These are phyloP conservation scores for Hortiboletus flavorubellus DNA, from an alignment of 768 basidiomycete species.

Conservation along the genomic window DNA sequence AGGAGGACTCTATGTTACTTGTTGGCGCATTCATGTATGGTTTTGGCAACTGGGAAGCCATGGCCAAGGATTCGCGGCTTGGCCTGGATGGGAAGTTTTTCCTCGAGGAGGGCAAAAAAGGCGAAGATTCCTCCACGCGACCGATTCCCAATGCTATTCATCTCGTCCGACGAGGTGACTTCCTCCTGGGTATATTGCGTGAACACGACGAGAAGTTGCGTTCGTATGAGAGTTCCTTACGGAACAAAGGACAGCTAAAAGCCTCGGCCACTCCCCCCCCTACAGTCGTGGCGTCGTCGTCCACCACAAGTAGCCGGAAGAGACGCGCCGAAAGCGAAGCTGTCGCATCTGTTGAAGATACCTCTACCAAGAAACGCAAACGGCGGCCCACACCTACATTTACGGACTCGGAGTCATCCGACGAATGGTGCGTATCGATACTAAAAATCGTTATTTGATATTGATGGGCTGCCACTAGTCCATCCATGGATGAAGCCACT, in stretches of 20 bases:
- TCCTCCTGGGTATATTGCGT: constrained; percentile 76
- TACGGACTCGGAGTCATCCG: constrained; percentile 90
- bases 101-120: constrained; percentile 96
- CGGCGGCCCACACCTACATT: constrained; percentile 95
- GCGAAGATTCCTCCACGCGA: constrained; percentile 76
- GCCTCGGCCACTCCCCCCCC: constrained; percentile 74
- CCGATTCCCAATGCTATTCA: constrained; percentile 98
- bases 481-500: constrained; percentile 90
- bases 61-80: constrained; percentile 83
- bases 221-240: constrained; percentile 79
- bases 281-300: constrained; percentile 63
- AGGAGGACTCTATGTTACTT: constrained; percentile 92
- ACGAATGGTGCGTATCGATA: constrained; percentile 70
- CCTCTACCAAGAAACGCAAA: constrained; percentile 70
- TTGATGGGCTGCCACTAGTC: constrained; percentile 42
- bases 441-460: background rate
- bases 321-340: constrained; percentile 85
- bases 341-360: constrained; percentile 75
- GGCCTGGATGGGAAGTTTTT: constrained; percentile 92
- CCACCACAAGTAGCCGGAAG: constrained; percentile 56
- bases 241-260: constrained; percentile 67
- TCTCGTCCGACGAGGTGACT: constrained; percentile 95
- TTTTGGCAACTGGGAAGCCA: constrained; percentile 96
- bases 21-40: constrained; percentile 92
- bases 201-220: constrained; percentile 91